A percentile compares a stretch with the other conserved stretches of the same genome.
Evolutionary conservation across 805 yeast genomes (phyloP).

Genomic region (Diddensiella transvaalensis): DNA sequence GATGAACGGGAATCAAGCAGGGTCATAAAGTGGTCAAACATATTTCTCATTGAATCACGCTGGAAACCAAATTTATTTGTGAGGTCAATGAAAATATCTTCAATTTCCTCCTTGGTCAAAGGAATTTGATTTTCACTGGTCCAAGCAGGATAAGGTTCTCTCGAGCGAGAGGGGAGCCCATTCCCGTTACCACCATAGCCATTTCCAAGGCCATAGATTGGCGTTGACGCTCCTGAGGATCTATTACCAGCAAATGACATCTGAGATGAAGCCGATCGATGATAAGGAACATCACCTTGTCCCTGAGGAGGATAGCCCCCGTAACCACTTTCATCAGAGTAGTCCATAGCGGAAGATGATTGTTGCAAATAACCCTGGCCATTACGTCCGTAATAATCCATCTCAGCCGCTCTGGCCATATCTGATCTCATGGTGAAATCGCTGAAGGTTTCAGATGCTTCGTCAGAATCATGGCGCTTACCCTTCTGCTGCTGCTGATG

Average conservation of each 20-base stretch:
- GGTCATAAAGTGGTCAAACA: constrained; percentile 74
- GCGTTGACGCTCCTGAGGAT: constrained; percentile 92
- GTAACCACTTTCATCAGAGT: constrained; percentile 30
- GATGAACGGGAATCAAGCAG: constrained; percentile 85
- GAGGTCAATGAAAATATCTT: constrained; percentile 54
- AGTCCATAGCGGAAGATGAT: constrained; percentile 12
- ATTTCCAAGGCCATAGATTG: constrained; percentile 71
- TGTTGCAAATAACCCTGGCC: constrained; percentile 28
- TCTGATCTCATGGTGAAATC: constrained; percentile 44
- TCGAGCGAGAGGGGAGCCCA: constrained; percentile 41
- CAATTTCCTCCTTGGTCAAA: constrained; percentile 62
- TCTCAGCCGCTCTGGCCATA: constrained; percentile 35
- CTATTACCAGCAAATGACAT: constrained; percentile 81
- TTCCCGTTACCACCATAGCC: constrained; percentile 49
- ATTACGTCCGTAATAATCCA: constrained; percentile 38
- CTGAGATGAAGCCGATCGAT: constrained; percentile 40
- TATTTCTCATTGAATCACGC: constrained; percentile 68
- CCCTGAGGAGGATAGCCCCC: constrained; percentile 13
- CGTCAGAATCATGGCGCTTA: constrained; percentile 28
- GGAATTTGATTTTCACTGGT: constrained; percentile 89
- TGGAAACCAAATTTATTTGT: constrained; percentile 80
- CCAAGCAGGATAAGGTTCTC: constrained; percentile 99
- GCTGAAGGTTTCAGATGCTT: constrained; percentile 38
- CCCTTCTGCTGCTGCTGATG: background rate
- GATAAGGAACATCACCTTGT: constrained; percentile 19